Base-by-base conservation (phyloP, 2,329 filamentous ascomycete genomes). In the Metarhizium humberi region DNA sequence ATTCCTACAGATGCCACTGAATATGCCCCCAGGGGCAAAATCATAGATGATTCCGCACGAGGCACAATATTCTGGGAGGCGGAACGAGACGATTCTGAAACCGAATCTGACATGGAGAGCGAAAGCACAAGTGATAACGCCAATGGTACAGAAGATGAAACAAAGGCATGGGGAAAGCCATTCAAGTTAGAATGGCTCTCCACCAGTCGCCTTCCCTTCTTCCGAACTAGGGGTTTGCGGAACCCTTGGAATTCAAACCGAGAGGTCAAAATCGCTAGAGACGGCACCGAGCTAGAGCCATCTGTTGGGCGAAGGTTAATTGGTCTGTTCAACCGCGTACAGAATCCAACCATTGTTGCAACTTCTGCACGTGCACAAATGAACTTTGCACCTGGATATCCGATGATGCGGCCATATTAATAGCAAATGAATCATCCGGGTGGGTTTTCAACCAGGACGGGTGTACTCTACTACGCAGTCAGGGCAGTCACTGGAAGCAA, bases 11-110 rank as follows among this genome's bases (percentile, higher is more conserved):
- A 87, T 56, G 84, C 89, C 18, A 95, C 87, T 0, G 84, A 88
- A 50, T 86, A 79, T 52, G 87, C 88, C 3, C 92, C 92, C 0
- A 86, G 81, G 64, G 92, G 92, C 29, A 84, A 85, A 54, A 95
- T 97, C 56, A 92, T 96, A 50, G 90, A 96, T 64, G 92, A 97
- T 67, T 92, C 89, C 4, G 87, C 90, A 0, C 81, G 92, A n/a
- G 92, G 92, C 0, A 96, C 92, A 0, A 96, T 96, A 45, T 97
- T 97, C 65, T 97, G 92, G 92, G 92, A 97, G 69, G 86, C 86
- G 6, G 86, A 92, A 51, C 71, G 77, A 36, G 81, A 82, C 0
- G 84, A 84, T 1, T 64, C 67, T 1, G 69, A 70, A 48, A 76
- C 72, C 8, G 73, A 73, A 20, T 63, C 63, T 3, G 78, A 79